Percentiles rank a stretch among this genome's conserved stretches.
These are phyloP conservation scores for Naegleria fowleri DNA, from an alignment of 208 protist genomes.

Conservation along the genomic window DNA sequence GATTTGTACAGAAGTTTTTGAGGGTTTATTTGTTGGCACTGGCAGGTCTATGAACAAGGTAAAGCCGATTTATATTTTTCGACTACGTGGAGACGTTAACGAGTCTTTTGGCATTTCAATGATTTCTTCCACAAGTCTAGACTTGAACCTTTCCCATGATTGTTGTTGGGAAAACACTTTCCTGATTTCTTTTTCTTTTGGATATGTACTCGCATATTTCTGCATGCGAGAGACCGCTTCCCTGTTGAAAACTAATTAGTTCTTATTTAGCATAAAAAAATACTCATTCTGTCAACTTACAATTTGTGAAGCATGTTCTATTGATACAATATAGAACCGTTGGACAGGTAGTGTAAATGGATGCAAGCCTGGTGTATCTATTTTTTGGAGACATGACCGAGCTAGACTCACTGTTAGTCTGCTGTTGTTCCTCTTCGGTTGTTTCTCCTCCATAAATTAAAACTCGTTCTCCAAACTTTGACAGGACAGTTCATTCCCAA, in stretches of 20 bases:
- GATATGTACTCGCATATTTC: neutral
- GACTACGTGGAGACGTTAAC: neutral
- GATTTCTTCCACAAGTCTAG: neutral
- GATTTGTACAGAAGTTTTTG: neutral
- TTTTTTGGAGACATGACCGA: neutral
- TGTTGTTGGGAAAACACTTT: neutral
- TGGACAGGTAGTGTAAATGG: neutral
- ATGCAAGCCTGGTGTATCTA: neutral
- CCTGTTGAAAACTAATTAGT: neutral
- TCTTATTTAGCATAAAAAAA: too few species aligned
- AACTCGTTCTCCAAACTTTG: slow-evolving; percentile 3
- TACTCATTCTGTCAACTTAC: neutral
- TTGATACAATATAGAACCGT: neutral
- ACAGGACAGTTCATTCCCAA: too few species aligned
- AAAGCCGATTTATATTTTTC: too few species aligned
- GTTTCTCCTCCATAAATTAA: neutral
- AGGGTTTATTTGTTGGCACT: too few species aligned
- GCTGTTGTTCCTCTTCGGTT: neutral
- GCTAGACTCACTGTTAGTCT: neutral
- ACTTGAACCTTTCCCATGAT: neutral
- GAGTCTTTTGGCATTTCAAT: neutral
- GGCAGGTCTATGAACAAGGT: too few species aligned
- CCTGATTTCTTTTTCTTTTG: slow-evolving; percentile 14
- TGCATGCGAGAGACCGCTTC: neutral
- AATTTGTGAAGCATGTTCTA: neutral